Conservation (phyloP, 2,329 filamentous ascomycete species). For the Fusarium keratoplasticum region DNA sequence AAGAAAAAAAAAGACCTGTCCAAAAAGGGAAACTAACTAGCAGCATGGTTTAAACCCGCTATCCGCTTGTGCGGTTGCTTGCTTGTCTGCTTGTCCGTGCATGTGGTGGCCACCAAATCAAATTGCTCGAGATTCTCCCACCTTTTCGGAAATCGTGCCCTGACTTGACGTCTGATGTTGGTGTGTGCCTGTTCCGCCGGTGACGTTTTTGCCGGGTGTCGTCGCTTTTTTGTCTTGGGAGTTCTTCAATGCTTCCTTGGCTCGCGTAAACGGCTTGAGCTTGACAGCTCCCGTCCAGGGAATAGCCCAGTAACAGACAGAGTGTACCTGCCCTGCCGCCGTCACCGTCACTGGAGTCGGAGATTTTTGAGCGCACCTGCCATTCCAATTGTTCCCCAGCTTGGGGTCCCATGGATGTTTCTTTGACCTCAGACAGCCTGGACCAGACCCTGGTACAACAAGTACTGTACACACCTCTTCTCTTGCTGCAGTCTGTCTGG, state of each 20-base stretch:
- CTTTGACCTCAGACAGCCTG: background rate
- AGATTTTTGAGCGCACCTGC: conserved; percentile 12
- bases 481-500: background rate
- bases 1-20: conserved; percentile 9
- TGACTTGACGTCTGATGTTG: background rate
- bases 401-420: background rate
- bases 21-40: conserved; percentile 30
- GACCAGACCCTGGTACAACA: conserved; percentile 2
- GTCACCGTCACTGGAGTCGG: background rate
- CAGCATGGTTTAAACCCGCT: conserved; percentile 2
- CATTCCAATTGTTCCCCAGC: conserved; percentile 21
- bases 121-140: background rate
- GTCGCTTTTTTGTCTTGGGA: background rate
- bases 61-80: background rate
- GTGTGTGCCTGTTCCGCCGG: background rate
- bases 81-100: background rate
- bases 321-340: background rate
- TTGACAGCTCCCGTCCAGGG: background rate
- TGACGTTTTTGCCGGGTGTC: background rate
- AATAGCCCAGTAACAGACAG: background rate
- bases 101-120: background rate
- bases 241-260: background rate
- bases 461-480: conserved; percentile 1
- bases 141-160: background rate
- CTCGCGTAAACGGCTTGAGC: background rate